These are phyloP conservation scores for Magnaporthiopsis rhizophila DNA, from an alignment of 2,329 filamentous ascomycete genomes.

Conservation along the genomic window DNA sequence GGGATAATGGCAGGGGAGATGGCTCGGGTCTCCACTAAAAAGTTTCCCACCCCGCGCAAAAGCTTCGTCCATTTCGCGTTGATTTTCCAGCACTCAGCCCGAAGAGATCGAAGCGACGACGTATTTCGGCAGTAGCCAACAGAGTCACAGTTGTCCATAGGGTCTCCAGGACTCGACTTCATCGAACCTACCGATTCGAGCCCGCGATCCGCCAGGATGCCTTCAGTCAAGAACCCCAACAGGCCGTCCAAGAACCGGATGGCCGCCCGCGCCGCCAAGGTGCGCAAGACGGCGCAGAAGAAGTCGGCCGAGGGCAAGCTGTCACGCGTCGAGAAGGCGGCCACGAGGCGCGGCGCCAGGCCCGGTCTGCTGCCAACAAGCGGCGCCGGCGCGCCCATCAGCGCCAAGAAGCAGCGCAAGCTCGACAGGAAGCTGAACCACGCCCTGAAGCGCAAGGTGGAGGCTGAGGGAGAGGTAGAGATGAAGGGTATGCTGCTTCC, in stretches of 20 bases:
- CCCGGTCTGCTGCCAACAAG: conserved; percentile 46
- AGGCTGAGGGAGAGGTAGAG: conserved; percentile 37
- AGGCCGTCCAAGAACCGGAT: conserved; percentile 45
- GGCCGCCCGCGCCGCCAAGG: conserved; percentile 35
- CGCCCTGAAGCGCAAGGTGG: conserved; percentile 44
- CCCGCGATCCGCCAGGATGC: conserved; percentile 29
- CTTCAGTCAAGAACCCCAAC: conserved; percentile 52
- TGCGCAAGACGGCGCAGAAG: conserved; percentile 36
- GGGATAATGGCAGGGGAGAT: background rate
- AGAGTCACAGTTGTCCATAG: background rate
- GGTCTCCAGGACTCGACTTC: no score
- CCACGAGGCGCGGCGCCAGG: conserved; percentile 40
- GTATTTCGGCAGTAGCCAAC: background rate
- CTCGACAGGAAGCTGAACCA: conserved; percentile 45
- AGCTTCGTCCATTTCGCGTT: background rate
- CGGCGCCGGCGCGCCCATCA: conserved; percentile 42
- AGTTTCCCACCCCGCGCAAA: background rate
- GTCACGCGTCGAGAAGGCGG: conserved; percentile 22
- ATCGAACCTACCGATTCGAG: background rate
- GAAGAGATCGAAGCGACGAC: background rate
- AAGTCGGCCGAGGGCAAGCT: conserved; percentile 23
- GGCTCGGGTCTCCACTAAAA: conserved; percentile 3
- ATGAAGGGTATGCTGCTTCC: conserved; percentile 8
- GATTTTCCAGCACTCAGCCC: background rate
- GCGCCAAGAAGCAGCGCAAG: conserved; percentile 49